Base-by-base conservation (phyloP, 352 stramenopile species). In the Globisporangium megalacanthum region DNA sequence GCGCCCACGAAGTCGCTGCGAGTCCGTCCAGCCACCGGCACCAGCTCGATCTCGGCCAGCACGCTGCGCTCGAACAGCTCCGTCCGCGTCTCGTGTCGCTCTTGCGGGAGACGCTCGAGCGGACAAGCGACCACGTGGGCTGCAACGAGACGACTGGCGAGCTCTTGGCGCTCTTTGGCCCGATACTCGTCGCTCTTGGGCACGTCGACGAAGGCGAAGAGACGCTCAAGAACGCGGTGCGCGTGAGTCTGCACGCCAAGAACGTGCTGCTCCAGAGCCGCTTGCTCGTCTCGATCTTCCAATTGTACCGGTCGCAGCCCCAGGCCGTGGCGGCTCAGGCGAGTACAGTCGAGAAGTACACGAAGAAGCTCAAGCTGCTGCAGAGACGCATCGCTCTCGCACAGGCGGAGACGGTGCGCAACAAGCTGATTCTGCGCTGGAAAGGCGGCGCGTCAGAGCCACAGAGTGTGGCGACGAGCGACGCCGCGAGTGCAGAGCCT, bases 201-300 rank as follows among this genome's bases (percentile, higher is more conserved):
- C 75, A 72, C 35, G 17, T 62, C 2, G 67, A 84, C 29, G 68
- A 73, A 17, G 80, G 81, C 19, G 83, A 94, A 52, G 65, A 73
- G 50, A 88, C 76, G 31, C 69, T 92, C 31, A 82, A 69, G 53
- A 79, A 72, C 33, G 79, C 77, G 14, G 60, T 90, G 31, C 62
- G 66, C n/a, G 67, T 79, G 22, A 71, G 65, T 8, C 50, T 86
- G 14, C 67, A 84, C 53, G 70, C 66, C 22, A 94, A 90, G 64
- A 89, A 91, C 49, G 57, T 88, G 6, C 42, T 90, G 41, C 66
- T 94, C n/a, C 83, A 92, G 58, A 62, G 52, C 19, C 79, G 79
- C 13, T 52, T 92, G 46, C 60, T 92, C 15, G 77, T 73, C 9
- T 68, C 78, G 45, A 62, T 92, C 14, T 81, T 88, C 47, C 60